Conservation (phyloP, 805 yeast species). For the Lachancea cidri region DNA sequence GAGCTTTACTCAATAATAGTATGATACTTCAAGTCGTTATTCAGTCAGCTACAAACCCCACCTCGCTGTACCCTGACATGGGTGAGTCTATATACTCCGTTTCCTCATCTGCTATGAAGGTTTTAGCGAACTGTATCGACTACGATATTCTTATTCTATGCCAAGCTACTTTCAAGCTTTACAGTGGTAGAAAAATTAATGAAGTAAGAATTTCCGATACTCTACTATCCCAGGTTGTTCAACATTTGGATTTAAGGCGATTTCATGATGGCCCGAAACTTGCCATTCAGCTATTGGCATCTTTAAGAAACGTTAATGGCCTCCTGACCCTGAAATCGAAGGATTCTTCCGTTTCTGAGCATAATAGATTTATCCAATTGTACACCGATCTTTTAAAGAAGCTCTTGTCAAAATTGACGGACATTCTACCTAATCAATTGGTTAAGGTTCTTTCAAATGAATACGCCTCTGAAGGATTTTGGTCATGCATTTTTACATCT, state of each 20-base stretch:
- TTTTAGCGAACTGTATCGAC: slow-evolving; percentile 38
- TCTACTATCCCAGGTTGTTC: slow-evolving; percentile 19
- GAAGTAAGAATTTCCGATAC: slow-evolving; percentile 30
- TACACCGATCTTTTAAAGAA: slow-evolving; percentile 31
- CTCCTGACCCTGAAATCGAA: slow-evolving; percentile 23
- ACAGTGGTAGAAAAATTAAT: slow-evolving; percentile 25
- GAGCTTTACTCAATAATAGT: slow-evolving; percentile 40
- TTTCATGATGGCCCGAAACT: slow-evolving; percentile 28
- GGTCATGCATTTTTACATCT: slow-evolving; percentile 72
- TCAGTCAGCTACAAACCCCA: slow-evolving; percentile 30
- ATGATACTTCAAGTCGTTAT: slow-evolving; percentile 31
- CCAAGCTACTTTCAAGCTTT: slow-evolving; percentile 36
- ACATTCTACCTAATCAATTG: slow-evolving; percentile 34
- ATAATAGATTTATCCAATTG: slow-evolving; percentile 24
- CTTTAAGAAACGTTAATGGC: slow-evolving; percentile 32
- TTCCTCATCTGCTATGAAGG: slow-evolving; percentile 33
- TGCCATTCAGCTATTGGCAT: slow-evolving; percentile 26
- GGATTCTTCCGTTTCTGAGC: slow-evolving; percentile 18
- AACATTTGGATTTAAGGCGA: slow-evolving; percentile 3
- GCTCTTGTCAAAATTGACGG: slow-evolving; percentile 38
- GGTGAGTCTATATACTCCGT: slow-evolving; percentile 29
- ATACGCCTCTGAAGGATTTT: slow-evolving; percentile 54
- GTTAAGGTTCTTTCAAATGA: slow-evolving; percentile 37
- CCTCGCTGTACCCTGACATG: slow-evolving; percentile 26
- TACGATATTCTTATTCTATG: slow-evolving; percentile 45